Evolutionary conservation across 1,284 basidiomycete genomes (phyloP).

Genomic region (Exobasidium rhododendri): DNA sequence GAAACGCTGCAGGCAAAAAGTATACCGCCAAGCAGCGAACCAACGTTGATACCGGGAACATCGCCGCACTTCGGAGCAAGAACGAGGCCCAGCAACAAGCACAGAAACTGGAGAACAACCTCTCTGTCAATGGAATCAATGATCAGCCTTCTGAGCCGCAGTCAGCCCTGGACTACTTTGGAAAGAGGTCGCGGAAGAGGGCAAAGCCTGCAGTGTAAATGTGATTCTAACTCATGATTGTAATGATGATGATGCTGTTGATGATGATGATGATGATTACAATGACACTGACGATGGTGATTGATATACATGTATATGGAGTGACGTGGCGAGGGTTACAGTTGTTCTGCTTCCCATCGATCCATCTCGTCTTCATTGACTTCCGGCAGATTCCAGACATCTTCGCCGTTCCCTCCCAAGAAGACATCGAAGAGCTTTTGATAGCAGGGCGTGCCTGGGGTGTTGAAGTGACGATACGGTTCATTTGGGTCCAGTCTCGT

Average conservation of each 20-base stretch:
- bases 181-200: neutral
- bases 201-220: neutral
- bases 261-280: too few species aligned
- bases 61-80: slow-evolving; percentile 3
- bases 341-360: slow-evolving; percentile 4
- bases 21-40: slow-evolving; percentile 48
- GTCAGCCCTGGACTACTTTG: slow-evolving; percentile 1
- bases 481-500: slow-evolving; percentile 16
- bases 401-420: neutral
- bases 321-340: too few species aligned
- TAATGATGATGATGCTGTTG: neutral
- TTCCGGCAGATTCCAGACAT: neutral
- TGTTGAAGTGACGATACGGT: slow-evolving; percentile 24
- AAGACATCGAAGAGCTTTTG: slow-evolving; percentile 18
- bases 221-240: neutral
- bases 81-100: neutral
- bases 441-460: slow-evolving; percentile 17
- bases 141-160: neutral
- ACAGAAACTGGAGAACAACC: neutral
- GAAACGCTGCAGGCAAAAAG: slow-evolving; percentile 44
- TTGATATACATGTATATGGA: too few species aligned
- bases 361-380: slow-evolving; percentile 10
- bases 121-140: neutral
- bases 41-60: slow-evolving; percentile 29
- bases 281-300: too few species aligned